phyloP scores from a whole-genome alignment of 208 protist genomes.

The Strigomonas culicis region DNA sequence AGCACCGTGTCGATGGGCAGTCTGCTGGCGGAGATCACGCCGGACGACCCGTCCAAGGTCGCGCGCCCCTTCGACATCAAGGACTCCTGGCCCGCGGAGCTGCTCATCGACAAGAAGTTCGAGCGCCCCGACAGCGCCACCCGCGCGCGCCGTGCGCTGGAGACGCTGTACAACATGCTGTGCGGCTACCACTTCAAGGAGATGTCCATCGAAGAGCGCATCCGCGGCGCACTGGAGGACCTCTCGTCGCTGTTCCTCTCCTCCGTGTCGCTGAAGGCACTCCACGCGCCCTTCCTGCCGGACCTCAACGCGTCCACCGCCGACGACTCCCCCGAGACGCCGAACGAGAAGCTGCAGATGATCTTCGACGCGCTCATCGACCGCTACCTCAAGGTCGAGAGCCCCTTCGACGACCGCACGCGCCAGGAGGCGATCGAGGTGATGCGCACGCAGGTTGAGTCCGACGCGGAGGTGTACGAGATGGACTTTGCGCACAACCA shows the following conservation, averaged over 20 bases:
- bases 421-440: constrained; percentile 69
- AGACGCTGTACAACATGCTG: constrained; percentile 73
- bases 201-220: constrained; percentile 41
- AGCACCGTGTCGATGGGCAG: constrained; percentile 92
- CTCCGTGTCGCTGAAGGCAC: constrained; percentile 43
- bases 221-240: constrained; percentile 45
- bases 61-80: constrained; percentile 43
- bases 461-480: constrained; percentile 40
- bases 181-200: constrained; percentile 63
- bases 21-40: constrained; percentile 89
- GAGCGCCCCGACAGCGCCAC: constrained; percentile 63
- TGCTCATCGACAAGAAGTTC: constrained; percentile 42
- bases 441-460: constrained; percentile 37
- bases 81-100: constrained; percentile 58
- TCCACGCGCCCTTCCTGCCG: constrained; percentile 47
- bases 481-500: constrained; percentile 78
- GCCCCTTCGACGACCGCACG: constrained; percentile 50
- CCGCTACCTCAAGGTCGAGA: constrained; percentile 72
- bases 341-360: constrained; percentile 54
- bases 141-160: constrained; percentile 48
- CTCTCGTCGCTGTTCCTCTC: constrained; percentile 70
- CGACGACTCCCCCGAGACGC: constrained; percentile 25
- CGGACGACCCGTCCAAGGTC: constrained; percentile 92
- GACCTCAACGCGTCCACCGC: constrained; percentile 4
- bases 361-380: constrained; percentile 59